phyloP scores from a whole-genome alignment of 2,329 filamentous ascomycete species.

The Incumbomyces delicatus region DNA sequence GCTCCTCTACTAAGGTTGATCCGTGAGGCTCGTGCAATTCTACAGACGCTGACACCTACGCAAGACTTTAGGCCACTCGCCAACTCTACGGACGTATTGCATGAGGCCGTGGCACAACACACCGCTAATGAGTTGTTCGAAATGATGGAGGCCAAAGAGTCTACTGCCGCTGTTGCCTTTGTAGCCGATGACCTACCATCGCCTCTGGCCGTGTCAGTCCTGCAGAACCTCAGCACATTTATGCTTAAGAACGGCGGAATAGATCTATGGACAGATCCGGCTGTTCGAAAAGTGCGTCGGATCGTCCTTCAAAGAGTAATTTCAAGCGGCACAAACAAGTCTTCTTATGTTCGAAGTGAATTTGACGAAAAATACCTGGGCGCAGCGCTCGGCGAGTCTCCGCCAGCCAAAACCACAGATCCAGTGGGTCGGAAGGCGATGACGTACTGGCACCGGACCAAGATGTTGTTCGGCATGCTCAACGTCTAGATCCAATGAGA shows the following conservation, averaged over 20 bases:
- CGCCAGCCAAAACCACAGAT: not conserved
- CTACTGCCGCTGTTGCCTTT: not conserved
- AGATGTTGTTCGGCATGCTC: constrained; percentile 18
- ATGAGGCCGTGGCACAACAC: constrained; percentile 12
- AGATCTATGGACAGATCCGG: constrained; percentile 17
- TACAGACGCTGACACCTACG: constrained; percentile 11
- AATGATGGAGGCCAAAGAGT: constrained; percentile 1
- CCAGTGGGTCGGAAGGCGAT: constrained; percentile 5
- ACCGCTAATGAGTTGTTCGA: constrained; percentile 7
- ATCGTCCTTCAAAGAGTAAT: constrained; percentile 10
- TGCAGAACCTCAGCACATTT: constrained; percentile 14
- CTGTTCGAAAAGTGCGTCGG: constrained; percentile 11
- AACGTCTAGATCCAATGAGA: constrained; percentile 1
- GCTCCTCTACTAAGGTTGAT: constrained; percentile 11
- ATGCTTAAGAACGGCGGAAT: constrained; percentile 18
- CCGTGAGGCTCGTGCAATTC: constrained; percentile 8
- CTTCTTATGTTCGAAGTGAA: constrained; percentile 10
- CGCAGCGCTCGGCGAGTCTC: constrained; percentile 9
- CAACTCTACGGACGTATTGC: constrained; percentile 7
- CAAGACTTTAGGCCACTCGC: constrained; percentile 7
- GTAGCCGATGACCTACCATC: constrained; percentile 18
- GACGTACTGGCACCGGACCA: constrained; percentile 20
- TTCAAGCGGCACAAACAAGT: constrained; percentile 1
- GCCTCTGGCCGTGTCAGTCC: constrained; percentile 12
- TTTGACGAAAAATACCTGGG: constrained; percentile 17